These are phyloP conservation scores for Xenoacremonium recifei DNA, from an alignment of 2,329 filamentous ascomycete species.

Conservation along the genomic window DNA sequence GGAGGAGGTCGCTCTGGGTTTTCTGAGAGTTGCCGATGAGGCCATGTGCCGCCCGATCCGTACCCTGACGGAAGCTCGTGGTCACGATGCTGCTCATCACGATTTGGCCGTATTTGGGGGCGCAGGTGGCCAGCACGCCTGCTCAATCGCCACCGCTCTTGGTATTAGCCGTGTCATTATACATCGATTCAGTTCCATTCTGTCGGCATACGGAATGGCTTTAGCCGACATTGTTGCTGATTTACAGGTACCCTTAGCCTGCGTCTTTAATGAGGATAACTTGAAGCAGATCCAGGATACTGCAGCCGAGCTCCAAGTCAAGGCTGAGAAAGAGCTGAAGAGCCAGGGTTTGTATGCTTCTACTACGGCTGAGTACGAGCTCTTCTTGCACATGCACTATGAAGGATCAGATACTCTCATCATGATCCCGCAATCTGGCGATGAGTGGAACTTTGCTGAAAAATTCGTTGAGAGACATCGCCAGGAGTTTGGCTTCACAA, in stretches of 20 bases:
- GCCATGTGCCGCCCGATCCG: slow-evolving; percentile 71
- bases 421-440: slow-evolving; percentile 34
- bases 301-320: slow-evolving; percentile 20
- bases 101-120: slow-evolving; percentile 31
- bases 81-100: slow-evolving; percentile 23
- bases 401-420: slow-evolving; percentile 41
- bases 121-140: slow-evolving; percentile 44
- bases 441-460: slow-evolving; percentile 26
- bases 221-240: slow-evolving; percentile 45
- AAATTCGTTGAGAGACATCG: slow-evolving; percentile 36
- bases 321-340: slow-evolving; percentile 20
- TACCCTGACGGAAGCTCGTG: slow-evolving; percentile 27
- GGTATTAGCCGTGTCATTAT: slow-evolving; percentile 43
- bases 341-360: slow-evolving; percentile 35
- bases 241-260: slow-evolving; percentile 34
- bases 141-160: slow-evolving; percentile 40
- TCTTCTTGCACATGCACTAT: slow-evolving; percentile 45
- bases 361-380: slow-evolving; percentile 41
- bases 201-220: slow-evolving; percentile 47
- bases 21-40: slow-evolving; percentile 72
- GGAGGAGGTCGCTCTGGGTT: slow-evolving; percentile 58
- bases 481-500: slow-evolving; percentile 41
- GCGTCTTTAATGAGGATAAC: slow-evolving; percentile 21
- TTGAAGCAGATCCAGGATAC: slow-evolving; percentile 19
- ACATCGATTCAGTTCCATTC: slow-evolving; percentile 43